Evolutionary conservation across 495 filamentous ascomycete species (phyloP).

Genomic region (Xylaria sp.): DNA sequence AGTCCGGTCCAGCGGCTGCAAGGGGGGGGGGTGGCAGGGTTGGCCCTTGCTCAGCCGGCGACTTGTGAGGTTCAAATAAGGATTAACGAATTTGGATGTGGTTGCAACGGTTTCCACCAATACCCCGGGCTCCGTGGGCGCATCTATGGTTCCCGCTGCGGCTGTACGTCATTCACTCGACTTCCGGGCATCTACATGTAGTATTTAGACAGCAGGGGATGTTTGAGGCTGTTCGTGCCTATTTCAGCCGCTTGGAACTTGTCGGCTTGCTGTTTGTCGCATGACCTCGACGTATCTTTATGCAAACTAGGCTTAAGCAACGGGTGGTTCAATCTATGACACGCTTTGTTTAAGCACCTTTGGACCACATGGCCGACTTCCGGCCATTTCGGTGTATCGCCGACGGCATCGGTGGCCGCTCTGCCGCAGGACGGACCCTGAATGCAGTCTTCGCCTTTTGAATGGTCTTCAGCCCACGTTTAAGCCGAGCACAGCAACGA

Average conservation of each 20-base stretch:
- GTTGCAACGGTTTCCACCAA: constrained; percentile 10
- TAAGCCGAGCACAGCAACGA: neutral
- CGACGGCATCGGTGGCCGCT: neutral
- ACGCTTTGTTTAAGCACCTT: neutral
- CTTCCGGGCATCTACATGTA: neutral
- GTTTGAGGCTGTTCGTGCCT: neutral
- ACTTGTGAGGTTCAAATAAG: constrained; percentile 7
- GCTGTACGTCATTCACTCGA: neutral
- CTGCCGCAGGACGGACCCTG: neutral
- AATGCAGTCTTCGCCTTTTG: neutral
- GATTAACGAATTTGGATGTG: neutral
- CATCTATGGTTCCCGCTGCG: neutral
- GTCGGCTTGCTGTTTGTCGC: too few relatives aligned
- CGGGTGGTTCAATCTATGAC: neutral
- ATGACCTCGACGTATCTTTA: neutral
- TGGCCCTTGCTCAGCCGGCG: constrained; percentile 7
- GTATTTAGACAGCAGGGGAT: neutral
- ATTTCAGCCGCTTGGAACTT: neutral
- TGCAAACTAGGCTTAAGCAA: neutral
- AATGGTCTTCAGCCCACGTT: neutral
- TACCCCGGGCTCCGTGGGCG: neutral
- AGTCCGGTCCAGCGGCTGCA: neutral
- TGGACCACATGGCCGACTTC: neutral
- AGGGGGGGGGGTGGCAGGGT: neutral
- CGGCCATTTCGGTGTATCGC: neutral